Evolutionary conservation across 768 basidiomycete species (phyloP).

Genomic region (Boletus rubescentipes): DNA sequence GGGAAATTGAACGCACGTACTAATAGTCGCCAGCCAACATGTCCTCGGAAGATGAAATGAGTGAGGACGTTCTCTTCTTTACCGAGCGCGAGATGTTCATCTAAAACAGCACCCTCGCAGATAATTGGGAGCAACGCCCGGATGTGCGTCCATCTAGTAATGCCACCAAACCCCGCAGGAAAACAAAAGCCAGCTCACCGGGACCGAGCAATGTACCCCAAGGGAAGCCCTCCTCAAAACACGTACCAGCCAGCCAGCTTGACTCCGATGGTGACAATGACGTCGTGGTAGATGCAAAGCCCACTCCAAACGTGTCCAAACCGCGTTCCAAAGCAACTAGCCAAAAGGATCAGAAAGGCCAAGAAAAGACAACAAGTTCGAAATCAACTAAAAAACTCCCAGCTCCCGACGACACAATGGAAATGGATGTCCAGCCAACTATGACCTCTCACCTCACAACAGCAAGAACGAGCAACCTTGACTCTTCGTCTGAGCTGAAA

Average conservation of each 20-base stretch:
- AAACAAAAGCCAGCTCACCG: constrained; percentile 13
- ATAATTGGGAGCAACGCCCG: constrained; percentile 19
- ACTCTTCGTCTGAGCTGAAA: constrained; percentile 13
- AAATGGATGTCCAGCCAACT: constrained; percentile 8
- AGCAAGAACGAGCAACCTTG: constrained; percentile 12
- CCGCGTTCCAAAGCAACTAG: constrained; percentile 12
- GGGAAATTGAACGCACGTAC: too few relatives aligned
- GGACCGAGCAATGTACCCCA: constrained; percentile 10
- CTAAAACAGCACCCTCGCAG: constrained; percentile 25
- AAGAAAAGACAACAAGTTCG: constrained; percentile 7
- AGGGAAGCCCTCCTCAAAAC: constrained; percentile 22
- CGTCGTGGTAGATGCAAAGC: constrained; percentile 2
- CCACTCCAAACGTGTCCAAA: constrained; percentile 16
- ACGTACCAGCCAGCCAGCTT: not conserved
- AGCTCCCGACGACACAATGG: constrained; percentile 11
- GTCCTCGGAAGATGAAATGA: constrained; percentile 36
- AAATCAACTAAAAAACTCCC: constrained; percentile 11
- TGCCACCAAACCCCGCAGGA: constrained; percentile 22
- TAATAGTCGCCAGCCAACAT: constrained; percentile 8
- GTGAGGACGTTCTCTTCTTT: constrained; percentile 16
- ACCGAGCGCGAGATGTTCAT: constrained; percentile 17
- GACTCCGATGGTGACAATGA: constrained; percentile 1
- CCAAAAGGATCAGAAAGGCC: constrained; percentile 7
- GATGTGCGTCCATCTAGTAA: constrained; percentile 6
- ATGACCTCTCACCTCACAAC: not conserved